These are phyloP conservation scores for Malus fusca DNA, from an alignment of 306 rosid genomes.

Conservation along the genomic window DNA sequence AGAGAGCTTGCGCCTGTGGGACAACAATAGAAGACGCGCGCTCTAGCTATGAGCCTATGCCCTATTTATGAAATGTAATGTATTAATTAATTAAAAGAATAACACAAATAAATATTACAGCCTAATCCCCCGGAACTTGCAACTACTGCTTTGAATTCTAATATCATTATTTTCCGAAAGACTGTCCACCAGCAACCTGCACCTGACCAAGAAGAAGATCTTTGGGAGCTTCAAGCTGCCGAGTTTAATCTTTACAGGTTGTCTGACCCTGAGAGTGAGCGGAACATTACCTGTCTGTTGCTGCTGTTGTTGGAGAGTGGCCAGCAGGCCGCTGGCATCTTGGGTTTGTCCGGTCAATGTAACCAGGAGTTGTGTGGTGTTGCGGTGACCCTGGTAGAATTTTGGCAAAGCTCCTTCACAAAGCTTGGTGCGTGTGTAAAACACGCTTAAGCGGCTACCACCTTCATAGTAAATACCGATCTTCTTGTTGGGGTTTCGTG, in stretches of 20 bases:
- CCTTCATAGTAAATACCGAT: constrained; percentile 76
- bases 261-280: constrained; percentile 46
- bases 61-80: neutral
- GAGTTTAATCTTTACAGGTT: constrained; percentile 71
- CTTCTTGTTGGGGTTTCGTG: constrained; percentile 73
- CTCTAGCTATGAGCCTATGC: neutral
- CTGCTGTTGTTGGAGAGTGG: constrained; percentile 23
- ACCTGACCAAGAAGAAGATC: constrained; percentile 58
- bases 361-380: constrained; percentile 54
- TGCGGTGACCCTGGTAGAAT: constrained; percentile 80
- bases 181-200: constrained; percentile 46
- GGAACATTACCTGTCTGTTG: constrained; percentile 47
- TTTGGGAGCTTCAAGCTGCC: constrained; percentile 69
- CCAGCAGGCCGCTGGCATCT: constrained; percentile 30
- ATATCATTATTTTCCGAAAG: constrained; percentile 33
- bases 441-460: constrained; percentile 71
- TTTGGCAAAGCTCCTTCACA: constrained; percentile 69
- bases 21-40: neutral
- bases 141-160: constrained; percentile 44
- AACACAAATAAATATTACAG: constrained; percentile 16
- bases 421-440: constrained; percentile 43
- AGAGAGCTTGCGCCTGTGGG: neutral
- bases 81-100: neutral
- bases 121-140: constrained; percentile 57
- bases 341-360: constrained; percentile 40